Evolutionary conservation across 1,284 basidiomycete genomes (phyloP).

Genomic region (Moniliella sp.): DNA sequence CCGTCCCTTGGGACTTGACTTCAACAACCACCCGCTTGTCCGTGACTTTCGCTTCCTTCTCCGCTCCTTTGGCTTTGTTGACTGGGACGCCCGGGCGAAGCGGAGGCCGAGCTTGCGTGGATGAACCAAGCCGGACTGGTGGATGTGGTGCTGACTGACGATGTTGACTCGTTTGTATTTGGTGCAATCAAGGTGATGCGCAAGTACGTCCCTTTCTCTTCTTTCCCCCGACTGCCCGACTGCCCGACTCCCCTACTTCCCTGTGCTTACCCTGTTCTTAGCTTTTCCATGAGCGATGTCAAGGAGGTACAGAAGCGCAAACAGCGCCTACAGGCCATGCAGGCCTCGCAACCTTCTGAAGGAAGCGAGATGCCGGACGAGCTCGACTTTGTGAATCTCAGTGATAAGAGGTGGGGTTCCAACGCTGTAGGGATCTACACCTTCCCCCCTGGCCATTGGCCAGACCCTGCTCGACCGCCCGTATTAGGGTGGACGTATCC

Average conservation of each 20-base stretch:
- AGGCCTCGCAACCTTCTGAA: no score
- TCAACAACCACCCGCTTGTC: no score
- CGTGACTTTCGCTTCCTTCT: conserved; percentile 44
- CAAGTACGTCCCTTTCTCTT: no score
- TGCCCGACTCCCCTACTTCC: no score
- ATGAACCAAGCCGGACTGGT: conserved; percentile 59
- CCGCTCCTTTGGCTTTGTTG: conserved; percentile 59
- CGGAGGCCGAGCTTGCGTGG: conserved; percentile 80
- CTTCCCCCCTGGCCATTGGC: not conserved
- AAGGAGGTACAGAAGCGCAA: not conserved
- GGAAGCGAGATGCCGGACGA: no score
- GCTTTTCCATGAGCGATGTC: not conserved
- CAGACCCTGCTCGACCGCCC: conserved; percentile 2
- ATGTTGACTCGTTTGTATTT: conserved; percentile 76
- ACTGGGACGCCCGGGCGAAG: conserved; percentile 65
- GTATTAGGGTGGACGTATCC: not conserved
- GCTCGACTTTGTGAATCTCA: no score
- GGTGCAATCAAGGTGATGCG: conserved; percentile 61
- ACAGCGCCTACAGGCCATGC: not conserved
- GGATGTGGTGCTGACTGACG: conserved; percentile 75
- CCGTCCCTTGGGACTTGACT: no score
- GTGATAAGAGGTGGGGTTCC: no score
- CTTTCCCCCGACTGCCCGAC: no score
- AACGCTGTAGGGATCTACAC: not conserved
- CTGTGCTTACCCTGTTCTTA: no score